Evolutionary conservation across 2,329 filamentous ascomycete species (phyloP).

Genomic region (Trichophyton mentagrophytes): DNA sequence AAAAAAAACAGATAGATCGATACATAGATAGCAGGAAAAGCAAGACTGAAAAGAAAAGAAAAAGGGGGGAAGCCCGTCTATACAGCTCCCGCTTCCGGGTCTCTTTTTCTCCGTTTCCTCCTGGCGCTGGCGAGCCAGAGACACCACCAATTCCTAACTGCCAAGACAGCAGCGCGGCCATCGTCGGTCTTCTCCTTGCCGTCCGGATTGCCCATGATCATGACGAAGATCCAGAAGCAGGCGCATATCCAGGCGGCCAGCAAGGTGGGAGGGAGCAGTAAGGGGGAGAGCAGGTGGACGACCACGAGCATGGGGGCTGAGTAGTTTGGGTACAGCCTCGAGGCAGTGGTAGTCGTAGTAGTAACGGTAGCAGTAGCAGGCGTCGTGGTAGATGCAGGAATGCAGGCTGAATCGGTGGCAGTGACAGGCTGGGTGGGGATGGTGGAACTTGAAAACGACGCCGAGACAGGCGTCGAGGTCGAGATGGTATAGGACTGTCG

Average conservation of each 20-base stretch:
- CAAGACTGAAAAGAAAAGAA: too few relatives aligned
- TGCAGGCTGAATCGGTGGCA: neutral
- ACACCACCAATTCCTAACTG: constrained; percentile 49
- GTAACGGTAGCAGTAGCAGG: too few relatives aligned
- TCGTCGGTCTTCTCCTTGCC: constrained; percentile 48
- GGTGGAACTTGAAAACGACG: constrained; percentile 27
- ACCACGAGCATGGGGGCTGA: constrained; percentile 33
- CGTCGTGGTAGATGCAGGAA: too few relatives aligned
- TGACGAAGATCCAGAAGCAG: constrained; percentile 50
- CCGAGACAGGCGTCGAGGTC: constrained; percentile 15
- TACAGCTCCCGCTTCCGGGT: neutral
- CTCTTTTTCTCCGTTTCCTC: constrained; percentile 7
- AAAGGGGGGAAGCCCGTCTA: neutral
- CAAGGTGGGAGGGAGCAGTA: constrained; percentile 45
- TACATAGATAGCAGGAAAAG: neutral
- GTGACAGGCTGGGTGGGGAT: constrained; percentile 26
- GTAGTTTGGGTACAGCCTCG: constrained; percentile 24
- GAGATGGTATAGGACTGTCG: neutral
- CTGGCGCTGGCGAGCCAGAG: constrained; percentile 34
- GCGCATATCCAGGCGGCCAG: constrained; percentile 47
- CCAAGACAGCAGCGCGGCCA: constrained; percentile 46
- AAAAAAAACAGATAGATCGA: too few relatives aligned
- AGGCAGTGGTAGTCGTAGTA: neutral
- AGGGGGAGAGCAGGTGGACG: constrained; percentile 43
- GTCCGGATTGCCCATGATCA: constrained; percentile 50